These are phyloP conservation scores for Arabidopsis suecica DNA, from an alignment of 345 rosid species.

Conservation along the genomic window DNA sequence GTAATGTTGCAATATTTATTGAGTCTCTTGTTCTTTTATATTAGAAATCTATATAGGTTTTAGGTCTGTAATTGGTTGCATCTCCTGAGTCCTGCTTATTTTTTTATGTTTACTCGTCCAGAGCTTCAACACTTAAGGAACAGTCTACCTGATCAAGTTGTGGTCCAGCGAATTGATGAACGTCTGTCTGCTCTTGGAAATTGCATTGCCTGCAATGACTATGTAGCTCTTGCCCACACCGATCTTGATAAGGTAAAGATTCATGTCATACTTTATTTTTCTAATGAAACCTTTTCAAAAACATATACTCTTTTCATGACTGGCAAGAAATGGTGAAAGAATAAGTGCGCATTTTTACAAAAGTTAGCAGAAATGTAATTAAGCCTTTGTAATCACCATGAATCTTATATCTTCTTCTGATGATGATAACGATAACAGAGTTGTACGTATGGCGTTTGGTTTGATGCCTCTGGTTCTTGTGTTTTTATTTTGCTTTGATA, in stretches of 20 bases:
- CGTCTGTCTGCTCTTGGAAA: constrained; percentile 93
- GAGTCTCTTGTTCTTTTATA: neutral
- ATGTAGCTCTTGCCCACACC: constrained; percentile 93
- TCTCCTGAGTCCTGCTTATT: neutral
- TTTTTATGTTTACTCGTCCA: no score
- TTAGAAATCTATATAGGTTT: neutral
- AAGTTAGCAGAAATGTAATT: neutral
- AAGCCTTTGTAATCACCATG: neutral
- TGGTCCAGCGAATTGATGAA: constrained; percentile 93
- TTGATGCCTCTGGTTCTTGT: neutral
- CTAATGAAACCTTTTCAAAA: neutral
- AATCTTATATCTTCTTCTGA: neutral
- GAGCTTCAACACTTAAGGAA: constrained; percentile 96
- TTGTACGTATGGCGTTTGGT: neutral
- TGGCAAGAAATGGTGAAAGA: neutral
- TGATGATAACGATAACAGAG: neutral
- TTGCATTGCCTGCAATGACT: constrained; percentile 95
- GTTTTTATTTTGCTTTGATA: constrained; percentile 23
- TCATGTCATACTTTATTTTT: neutral
- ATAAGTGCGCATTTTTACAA: neutral
- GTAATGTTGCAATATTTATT: neutral
- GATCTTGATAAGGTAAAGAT: constrained; percentile 67
- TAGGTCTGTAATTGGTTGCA: constrained; percentile 22
- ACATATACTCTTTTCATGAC: neutral
- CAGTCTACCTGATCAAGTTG: constrained; percentile 90